Percentiles rank a stretch among this genome's conserved stretches.
phyloP scores from a whole-genome alignment of 306 rosid genomes.

The Malus sieversii region DNA sequence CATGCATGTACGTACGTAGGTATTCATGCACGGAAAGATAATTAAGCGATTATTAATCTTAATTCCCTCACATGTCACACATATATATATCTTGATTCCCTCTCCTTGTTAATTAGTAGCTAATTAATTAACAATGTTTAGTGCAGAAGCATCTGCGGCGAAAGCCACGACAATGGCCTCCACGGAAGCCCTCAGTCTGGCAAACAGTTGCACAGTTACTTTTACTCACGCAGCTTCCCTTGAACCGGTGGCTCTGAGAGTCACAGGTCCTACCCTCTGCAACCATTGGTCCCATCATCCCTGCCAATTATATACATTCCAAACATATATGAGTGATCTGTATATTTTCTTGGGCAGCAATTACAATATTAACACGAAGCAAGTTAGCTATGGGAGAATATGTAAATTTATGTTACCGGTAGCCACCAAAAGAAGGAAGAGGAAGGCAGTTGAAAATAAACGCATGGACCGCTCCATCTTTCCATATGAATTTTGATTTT shows the following conservation, averaged over 20 bases:
- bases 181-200: slow-evolving; percentile 35
- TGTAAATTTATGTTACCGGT: slow-evolving; percentile 19
- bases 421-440: slow-evolving; percentile 44
- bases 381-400: background rate
- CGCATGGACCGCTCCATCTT: slow-evolving; percentile 38
- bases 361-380: background rate
- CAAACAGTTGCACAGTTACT: slow-evolving; percentile 45
- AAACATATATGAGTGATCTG: too few relatives aligned
- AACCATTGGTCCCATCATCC: slow-evolving; percentile 38
- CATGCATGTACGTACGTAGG: background rate
- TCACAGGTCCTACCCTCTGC: slow-evolving; percentile 54
- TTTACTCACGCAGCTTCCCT: slow-evolving; percentile 34
- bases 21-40: background rate
- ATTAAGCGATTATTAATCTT: background rate
- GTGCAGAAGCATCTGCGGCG: slow-evolving; percentile 60
- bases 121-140: slow-evolving; percentile 17
- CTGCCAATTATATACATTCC: background rate
- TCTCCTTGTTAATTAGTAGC: background rate
- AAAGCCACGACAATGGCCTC: slow-evolving; percentile 53
- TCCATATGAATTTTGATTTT: background rate
- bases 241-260: slow-evolving; percentile 39
- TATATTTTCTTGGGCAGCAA: too few relatives aligned
- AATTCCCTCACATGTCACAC: background rate
- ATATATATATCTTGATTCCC: background rate
- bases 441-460: slow-evolving; percentile 29